These are phyloP conservation scores for Picea sitchensis DNA, from an alignment of 75 land plant genomes.

Conservation along the genomic window DNA sequence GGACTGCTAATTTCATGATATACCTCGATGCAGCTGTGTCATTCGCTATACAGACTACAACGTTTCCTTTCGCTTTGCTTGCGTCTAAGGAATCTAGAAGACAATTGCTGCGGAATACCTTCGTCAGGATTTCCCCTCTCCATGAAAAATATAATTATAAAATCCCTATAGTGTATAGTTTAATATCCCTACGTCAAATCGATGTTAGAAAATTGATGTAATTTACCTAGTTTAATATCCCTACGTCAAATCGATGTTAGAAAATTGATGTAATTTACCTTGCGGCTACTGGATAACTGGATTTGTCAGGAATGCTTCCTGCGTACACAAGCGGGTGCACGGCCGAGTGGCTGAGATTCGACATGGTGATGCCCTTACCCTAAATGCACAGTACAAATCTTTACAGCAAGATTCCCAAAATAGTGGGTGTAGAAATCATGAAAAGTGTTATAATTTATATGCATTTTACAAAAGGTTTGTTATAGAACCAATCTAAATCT, in stretches of 20 bases:
- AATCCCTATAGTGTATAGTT: too few relatives aligned
- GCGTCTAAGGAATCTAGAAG: constrained; percentile 27
- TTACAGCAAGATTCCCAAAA: too few relatives aligned
- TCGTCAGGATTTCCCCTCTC: background rate
- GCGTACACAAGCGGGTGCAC: constrained; percentile 38
- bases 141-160: too few relatives aligned
- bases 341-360: constrained; percentile 23
- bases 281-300: constrained; percentile 12
- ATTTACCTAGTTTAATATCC: too few relatives aligned
- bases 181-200: too few relatives aligned
- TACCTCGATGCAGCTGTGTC: background rate
- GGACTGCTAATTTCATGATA: constrained; percentile 20
- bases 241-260: too few relatives aligned
- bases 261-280: constrained; percentile 18
- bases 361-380: constrained; percentile 20
- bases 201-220: too few relatives aligned
- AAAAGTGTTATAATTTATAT: too few relatives aligned
- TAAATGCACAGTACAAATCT: background rate
- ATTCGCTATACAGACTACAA: constrained; percentile 46
- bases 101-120: constrained; percentile 35
- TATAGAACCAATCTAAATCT: too few relatives aligned
- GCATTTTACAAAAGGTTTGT: too few relatives aligned
- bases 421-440: too few relatives aligned
- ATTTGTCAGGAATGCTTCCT: constrained; percentile 14
- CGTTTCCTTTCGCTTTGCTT: constrained; percentile 45